phyloP scores from a whole-genome alignment of 2,329 filamentous ascomycete species.

The Ceratocystiopsis brevicomis region DNA sequence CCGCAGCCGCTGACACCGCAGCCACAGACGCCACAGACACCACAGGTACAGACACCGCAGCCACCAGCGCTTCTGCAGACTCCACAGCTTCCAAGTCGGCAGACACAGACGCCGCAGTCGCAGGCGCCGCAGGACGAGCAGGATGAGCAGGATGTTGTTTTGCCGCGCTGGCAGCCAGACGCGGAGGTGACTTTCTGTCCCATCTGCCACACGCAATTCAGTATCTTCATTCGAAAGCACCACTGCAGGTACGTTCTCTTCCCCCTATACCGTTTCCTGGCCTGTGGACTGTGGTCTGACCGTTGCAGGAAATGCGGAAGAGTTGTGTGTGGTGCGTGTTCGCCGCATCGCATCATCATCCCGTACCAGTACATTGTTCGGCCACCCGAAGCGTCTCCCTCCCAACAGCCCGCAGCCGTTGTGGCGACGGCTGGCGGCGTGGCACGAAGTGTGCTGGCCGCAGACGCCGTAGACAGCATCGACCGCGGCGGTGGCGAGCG shows the following conservation, averaged over 20 bases:
- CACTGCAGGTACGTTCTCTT: slow-evolving; percentile 53
- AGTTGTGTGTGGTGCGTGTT: slow-evolving; percentile 79
- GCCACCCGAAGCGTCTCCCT: slow-evolving; percentile 34
- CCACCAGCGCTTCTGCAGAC: no score
- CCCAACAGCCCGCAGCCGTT: slow-evolving; percentile 13
- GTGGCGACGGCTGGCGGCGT: no score
- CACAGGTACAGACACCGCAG: no score
- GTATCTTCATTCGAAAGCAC: slow-evolving; percentile 74
- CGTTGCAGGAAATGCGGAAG: slow-evolving; percentile 61
- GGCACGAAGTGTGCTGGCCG: slow-evolving; percentile 6
- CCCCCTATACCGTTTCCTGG: not conserved
- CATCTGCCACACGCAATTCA: slow-evolving; percentile 65
- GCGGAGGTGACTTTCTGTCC: slow-evolving; percentile 64
- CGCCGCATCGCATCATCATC: slow-evolving; percentile 86
- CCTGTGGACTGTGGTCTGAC: not conserved
- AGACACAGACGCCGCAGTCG: no score
- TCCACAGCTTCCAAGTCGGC: no score
- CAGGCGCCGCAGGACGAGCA: not conserved
- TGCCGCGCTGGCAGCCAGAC: slow-evolving; percentile 81
- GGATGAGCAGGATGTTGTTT: slow-evolving; percentile 27
- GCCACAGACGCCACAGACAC: no score
- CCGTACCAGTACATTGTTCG: slow-evolving; percentile 84
- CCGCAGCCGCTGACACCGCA: no score
- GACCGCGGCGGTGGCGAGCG: slow-evolving; percentile 38
- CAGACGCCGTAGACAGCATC: slow-evolving; percentile 26